phyloP scores from a whole-genome alignment of 2,329 filamentous ascomycete genomes.

The Scopulariopsis brevicaulis region DNA sequence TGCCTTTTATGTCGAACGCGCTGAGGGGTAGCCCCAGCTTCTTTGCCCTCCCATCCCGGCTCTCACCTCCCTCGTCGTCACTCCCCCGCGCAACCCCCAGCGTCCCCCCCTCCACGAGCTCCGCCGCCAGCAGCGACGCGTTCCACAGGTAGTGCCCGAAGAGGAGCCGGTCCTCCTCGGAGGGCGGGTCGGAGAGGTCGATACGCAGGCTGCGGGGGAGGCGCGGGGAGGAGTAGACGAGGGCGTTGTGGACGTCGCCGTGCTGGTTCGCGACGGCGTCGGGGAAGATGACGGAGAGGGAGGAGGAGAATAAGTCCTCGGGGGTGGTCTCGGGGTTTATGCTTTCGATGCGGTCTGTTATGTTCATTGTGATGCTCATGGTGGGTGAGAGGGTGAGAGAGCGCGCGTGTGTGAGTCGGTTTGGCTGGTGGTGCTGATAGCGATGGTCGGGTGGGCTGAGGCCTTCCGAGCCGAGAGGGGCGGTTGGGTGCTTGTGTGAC shows the following conservation, averaged over 20 bases:
- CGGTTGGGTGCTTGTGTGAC: too few relatives aligned
- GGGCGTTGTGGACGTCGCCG: constrained; percentile 45
- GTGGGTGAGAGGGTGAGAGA: not conserved
- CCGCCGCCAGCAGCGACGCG: constrained; percentile 42
- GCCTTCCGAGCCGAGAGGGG: too few relatives aligned
- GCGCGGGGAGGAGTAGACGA: constrained; percentile 46
- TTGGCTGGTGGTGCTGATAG: too few relatives aligned
- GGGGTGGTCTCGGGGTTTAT: not conserved
- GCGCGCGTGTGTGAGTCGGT: not conserved
- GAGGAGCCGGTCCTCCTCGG: constrained; percentile 42
- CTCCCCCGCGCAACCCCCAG: constrained; percentile 13
- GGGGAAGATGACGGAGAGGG: constrained; percentile 52
- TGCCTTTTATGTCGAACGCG: constrained; percentile 34
- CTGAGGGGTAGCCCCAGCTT: constrained; percentile 5
- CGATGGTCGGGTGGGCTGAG: too few relatives aligned
- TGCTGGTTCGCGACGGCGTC: constrained; percentile 57
- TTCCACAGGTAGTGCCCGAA: constrained; percentile 72
- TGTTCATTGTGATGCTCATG: not conserved
- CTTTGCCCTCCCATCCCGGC: not conserved
- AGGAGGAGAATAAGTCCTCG: constrained; percentile 3
- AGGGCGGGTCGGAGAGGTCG: constrained; percentile 33
- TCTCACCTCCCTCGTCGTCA: not conserved
- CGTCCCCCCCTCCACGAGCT: constrained; percentile 40
- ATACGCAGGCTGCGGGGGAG: constrained; percentile 32
- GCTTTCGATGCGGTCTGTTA: not conserved